Conservation (phyloP, 1,139 yeast species). For the Sugiyamaella sp. region DNA sequence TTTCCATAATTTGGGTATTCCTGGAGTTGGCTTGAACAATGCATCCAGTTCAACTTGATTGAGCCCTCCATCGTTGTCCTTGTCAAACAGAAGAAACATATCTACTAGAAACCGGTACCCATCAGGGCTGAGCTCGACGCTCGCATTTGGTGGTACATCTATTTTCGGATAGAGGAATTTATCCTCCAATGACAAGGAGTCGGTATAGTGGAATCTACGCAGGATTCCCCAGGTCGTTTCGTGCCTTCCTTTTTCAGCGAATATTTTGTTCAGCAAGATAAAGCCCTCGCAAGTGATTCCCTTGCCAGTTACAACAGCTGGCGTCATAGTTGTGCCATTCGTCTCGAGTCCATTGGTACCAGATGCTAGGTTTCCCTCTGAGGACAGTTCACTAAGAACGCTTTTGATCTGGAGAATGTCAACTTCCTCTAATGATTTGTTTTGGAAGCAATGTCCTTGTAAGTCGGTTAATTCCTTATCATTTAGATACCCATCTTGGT, state of each 20-base stretch:
- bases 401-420: conserved; percentile 56
- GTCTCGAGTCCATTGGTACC: not conserved
- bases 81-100: conserved; percentile 80
- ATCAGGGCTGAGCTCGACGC: conserved; percentile 90
- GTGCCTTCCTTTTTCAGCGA: conserved; percentile 89
- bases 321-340: conserved; percentile 31
- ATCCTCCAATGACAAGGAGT: conserved; percentile 82
- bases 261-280: conserved; percentile 70
- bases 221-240: conserved; percentile 96
- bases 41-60: conserved; percentile 67
- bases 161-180: conserved; percentile 72
- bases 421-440: conserved; percentile 54
- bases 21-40: conserved; percentile 87
- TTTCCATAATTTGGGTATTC: conserved; percentile 83
- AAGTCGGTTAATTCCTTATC: conserved; percentile 68
- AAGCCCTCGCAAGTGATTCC: conserved; percentile 81
- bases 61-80: conserved; percentile 94
- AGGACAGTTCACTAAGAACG: conserved; percentile 34
- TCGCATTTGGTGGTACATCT: conserved; percentile 74
- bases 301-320: conserved; percentile 35
- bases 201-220: conserved; percentile 85
- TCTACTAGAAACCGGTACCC: conserved; percentile 94
- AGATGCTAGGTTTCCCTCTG: conserved; percentile 7
- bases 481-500: conserved; percentile 81
- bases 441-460: conserved; percentile 71